Percentiles rank a stretch among this genome's conserved stretches.
Conservation (phyloP, 495 filamentous ascomycete species). For the Talaromyces stipitatus region DNA sequence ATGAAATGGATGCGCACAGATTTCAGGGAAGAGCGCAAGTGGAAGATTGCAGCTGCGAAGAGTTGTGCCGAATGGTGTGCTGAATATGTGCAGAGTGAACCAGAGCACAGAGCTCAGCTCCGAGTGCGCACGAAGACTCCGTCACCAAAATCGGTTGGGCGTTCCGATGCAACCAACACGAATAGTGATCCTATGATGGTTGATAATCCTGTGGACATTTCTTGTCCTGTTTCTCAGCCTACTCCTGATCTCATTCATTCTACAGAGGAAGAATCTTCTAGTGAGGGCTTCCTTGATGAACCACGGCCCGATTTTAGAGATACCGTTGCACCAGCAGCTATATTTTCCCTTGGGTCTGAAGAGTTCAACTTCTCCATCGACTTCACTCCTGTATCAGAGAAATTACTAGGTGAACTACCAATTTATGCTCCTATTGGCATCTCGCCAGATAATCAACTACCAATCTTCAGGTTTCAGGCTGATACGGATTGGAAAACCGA, state of each 20-base stretch:
- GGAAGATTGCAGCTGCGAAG: conserved; percentile 76
- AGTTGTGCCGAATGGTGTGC: conserved; percentile 73
- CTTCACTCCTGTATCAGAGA: conserved; percentile 67
- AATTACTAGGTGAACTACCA: conserved; percentile 79
- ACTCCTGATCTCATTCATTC: conserved; percentile 69
- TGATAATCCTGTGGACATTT: conserved; percentile 22
- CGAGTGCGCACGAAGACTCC: conserved; percentile 53
- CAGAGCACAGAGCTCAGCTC: conserved; percentile 53
- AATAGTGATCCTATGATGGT: conserved; percentile 10
- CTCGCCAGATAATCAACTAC: conserved; percentile 47
- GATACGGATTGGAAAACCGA: conserved; percentile 68
- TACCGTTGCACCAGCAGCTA: conserved; percentile 54
- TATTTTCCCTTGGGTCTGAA: conserved; percentile 75
- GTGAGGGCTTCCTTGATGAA: conserved; percentile 42
- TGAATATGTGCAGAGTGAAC: conserved; percentile 60
- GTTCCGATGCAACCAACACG: not conserved
- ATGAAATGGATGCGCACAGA: conserved; percentile 97
- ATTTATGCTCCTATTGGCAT: conserved; percentile 61
- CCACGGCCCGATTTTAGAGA: conserved; percentile 29
- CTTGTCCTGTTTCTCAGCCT: conserved; percentile 33
- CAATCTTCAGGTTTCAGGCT: conserved; percentile 47
- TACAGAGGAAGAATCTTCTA: conserved; percentile 47
- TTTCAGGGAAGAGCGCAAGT: conserved; percentile 88
- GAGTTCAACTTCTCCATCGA: conserved; percentile 75
- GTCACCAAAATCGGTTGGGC: conserved; percentile 10